Evolutionary conservation across 1,139 yeast genomes (phyloP).

Genomic region (Lodderomyces beijingensis): DNA sequence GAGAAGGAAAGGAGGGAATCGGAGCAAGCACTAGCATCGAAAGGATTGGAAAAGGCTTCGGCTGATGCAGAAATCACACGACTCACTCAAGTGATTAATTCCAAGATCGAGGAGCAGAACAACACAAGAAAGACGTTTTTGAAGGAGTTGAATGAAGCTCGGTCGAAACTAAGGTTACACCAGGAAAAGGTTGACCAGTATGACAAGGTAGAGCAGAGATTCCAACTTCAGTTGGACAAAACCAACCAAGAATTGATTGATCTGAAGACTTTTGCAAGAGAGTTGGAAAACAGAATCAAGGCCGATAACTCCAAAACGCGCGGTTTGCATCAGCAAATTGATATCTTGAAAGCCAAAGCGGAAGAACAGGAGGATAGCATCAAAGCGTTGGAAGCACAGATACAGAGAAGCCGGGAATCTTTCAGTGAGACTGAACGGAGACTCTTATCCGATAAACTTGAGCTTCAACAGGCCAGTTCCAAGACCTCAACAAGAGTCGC

Average conservation of each 20-base stretch:
- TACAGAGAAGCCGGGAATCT: constrained; percentile 20
- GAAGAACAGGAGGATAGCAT: constrained; percentile 31
- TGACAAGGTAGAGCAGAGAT: constrained; percentile 32
- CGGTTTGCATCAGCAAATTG: constrained; percentile 44
- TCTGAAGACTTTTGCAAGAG: constrained; percentile 47
- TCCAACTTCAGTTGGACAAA: constrained; percentile 27
- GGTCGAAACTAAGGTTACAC: constrained; percentile 20
- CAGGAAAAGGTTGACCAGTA: constrained; percentile 30
- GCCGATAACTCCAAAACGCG: constrained; percentile 56
- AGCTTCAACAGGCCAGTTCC: constrained; percentile 52
- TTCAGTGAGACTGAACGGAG: constrained; percentile 14
- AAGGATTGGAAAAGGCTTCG: constrained; percentile 19
- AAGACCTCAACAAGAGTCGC: constrained; percentile 37
- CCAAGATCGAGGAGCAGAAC: constrained; percentile 6
- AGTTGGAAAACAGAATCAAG: constrained; percentile 53
- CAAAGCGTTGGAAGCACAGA: constrained; percentile 17
- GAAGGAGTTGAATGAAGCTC: constrained; percentile 17
- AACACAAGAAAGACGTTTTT: constrained; percentile 13
- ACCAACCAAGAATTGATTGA: constrained; percentile 43
- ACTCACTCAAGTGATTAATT: constrained; percentile 14
- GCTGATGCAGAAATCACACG: constrained; percentile 18
- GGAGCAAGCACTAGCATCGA: constrained; percentile 8
- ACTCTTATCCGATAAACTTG: constrained; percentile 16
- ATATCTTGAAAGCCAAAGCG: constrained; percentile 41
- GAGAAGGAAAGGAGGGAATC: constrained; percentile 17